phyloP scores from a whole-genome alignment of 768 basidiomycete genomes.

The Podaxis rugospora region DNA sequence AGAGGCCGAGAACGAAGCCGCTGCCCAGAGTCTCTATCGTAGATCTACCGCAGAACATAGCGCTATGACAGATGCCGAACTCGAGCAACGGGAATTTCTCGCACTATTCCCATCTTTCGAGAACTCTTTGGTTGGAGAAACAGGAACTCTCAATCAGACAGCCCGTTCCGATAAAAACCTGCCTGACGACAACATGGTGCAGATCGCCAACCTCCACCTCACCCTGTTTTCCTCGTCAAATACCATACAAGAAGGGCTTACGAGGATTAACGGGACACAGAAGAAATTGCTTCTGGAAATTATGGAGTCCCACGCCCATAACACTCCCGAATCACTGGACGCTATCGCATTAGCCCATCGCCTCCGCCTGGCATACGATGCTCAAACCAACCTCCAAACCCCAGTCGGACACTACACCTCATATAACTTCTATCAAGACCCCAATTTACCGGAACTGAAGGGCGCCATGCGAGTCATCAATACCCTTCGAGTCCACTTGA shows the following conservation, averaged over 20 bases:
- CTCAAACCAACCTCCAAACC: background rate
- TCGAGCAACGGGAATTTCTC: conserved; percentile 81
- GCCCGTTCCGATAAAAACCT: conserved; percentile 22
- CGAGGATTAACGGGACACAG: background rate
- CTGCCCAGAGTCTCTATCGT: conserved; percentile 75
- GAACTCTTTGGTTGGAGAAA: conserved; percentile 37
- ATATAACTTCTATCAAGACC: conserved; percentile 76
- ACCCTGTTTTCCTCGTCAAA: conserved; percentile 28
- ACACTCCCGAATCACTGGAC: conserved; percentile 45
- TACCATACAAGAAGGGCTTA: background rate
- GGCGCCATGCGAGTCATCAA: conserved; percentile 52
- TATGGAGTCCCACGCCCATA: background rate
- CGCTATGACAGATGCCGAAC: conserved; percentile 61
- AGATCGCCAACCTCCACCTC: conserved; percentile 46
- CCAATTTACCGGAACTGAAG: conserved; percentile 68
- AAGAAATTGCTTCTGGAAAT: conserved; percentile 1
- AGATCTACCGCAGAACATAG: conserved; percentile 48
- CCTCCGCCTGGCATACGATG: background rate
- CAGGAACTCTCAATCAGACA: conserved; percentile 11
- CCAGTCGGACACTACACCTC: conserved; percentile 12
- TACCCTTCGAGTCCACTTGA: conserved; percentile 49
- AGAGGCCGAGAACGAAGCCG: conserved; percentile 57
- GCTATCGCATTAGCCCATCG: conserved; percentile 4
- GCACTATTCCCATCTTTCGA: conserved; percentile 85
- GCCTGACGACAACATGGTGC: conserved; percentile 27